phyloP scores from a whole-genome alignment of 805 yeast species.

The Candida methanosorbosa region DNA sequence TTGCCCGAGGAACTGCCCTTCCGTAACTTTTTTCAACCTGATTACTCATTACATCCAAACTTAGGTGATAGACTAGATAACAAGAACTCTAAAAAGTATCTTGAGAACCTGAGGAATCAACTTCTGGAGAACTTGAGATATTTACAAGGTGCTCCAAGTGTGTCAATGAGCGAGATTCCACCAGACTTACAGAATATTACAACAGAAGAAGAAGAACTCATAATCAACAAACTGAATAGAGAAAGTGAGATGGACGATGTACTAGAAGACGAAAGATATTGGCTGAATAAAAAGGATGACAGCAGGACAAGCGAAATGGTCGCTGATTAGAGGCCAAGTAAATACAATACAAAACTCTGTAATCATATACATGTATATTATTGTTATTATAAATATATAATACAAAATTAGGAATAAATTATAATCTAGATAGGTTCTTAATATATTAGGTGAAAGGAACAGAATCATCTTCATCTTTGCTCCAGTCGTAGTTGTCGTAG shows the following conservation, averaged over 20 bases:
- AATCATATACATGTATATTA: not conserved
- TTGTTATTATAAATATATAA: not conserved
- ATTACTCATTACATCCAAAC: constrained; percentile 78
- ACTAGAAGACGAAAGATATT: constrained; percentile 27
- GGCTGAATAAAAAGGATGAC: constrained; percentile 30
- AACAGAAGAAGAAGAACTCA: constrained; percentile 33
- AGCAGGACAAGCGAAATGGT: constrained; percentile 25
- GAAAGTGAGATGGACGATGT: constrained; percentile 25
- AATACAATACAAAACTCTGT: not conserved
- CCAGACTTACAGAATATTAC: constrained; percentile 44
- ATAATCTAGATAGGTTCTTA: not conserved
- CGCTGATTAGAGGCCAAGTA: constrained; percentile 2
- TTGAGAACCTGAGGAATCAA: constrained; percentile 70
- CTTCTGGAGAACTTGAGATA: constrained; percentile 74
- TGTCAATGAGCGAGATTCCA: constrained; percentile 84
- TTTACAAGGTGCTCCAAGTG: constrained; percentile 89
- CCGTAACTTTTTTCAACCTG: constrained; percentile 82
- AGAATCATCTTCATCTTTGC: constrained; percentile 24
- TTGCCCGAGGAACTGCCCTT: constrained; percentile 72
- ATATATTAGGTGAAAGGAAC: constrained; percentile 23
- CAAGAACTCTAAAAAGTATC: constrained; percentile 72
- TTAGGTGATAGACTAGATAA: constrained; percentile 77
- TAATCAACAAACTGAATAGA: constrained; percentile 25
- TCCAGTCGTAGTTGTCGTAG: constrained; percentile 15
- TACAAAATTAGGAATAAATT: not conserved